phyloP scores from a whole-genome alignment of 2,329 filamentous ascomycete genomes.

The Polytolypa hystricis region DNA sequence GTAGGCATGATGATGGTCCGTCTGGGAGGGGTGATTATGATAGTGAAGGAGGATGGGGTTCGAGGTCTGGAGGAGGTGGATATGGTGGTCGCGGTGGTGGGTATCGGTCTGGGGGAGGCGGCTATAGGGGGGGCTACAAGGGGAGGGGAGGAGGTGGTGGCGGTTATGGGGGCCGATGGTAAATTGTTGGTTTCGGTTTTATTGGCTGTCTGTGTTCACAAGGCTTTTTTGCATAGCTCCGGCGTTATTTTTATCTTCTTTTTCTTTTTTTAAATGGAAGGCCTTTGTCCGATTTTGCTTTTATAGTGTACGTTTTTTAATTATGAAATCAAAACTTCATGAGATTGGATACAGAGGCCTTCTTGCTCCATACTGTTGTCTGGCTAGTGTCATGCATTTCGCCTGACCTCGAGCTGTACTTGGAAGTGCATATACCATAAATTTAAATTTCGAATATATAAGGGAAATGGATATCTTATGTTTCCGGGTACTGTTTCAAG shows the following conservation, averaged over 20 bases:
- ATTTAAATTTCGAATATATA: no score
- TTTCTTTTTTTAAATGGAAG: conserved; percentile 2
- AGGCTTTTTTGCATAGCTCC: conserved; percentile 30
- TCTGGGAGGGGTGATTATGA: conserved; percentile 39
- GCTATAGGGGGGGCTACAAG: conserved; percentile 32
- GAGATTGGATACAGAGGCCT: no score
- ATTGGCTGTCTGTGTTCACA: no score
- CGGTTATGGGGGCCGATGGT: conserved; percentile 32
- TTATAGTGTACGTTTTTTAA: no score
- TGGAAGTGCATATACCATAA: no score
- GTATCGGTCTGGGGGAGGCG: conserved; percentile 33
- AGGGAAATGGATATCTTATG: no score
- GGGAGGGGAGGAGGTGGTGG: conserved; percentile 31
- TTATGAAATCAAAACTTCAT: no score
- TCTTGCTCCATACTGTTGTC: no score
- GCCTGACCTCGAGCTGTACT: no score
- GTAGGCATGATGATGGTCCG: conserved; percentile 39
- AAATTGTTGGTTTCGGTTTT: no score
- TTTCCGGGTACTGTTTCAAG: no score
- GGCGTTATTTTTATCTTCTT: conserved; percentile 28
- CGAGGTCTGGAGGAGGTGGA: conserved; percentile 41
- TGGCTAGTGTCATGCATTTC: no score
- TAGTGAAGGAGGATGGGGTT: conserved; percentile 41
- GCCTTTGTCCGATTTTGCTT: background rate
- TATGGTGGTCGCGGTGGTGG: conserved; percentile 18